A percentile compares a stretch with the other conserved stretches of the same genome.
Conservation (phyloP, 1,139 yeast genomes). For the Diutina ranongensis region DNA sequence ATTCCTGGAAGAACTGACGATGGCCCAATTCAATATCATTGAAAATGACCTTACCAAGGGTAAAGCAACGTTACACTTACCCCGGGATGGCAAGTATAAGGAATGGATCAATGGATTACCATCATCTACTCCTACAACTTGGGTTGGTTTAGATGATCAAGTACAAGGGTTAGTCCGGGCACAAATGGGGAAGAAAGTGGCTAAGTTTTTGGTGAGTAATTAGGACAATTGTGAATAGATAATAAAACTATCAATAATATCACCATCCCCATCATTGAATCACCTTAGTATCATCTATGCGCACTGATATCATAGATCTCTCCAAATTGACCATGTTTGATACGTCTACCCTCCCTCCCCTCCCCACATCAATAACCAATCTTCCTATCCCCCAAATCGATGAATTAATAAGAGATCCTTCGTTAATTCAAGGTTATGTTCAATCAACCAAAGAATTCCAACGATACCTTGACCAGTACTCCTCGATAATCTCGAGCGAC, state of each 20-base stretch:
- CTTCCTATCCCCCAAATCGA: background rate
- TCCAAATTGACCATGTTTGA: too few relatives aligned
- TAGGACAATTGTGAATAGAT: background rate
- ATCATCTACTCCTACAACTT: background rate
- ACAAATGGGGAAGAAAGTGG: background rate
- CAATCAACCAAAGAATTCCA: background rate
- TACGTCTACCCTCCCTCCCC: background rate
- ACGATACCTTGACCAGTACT: background rate
- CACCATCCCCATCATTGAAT: too few relatives aligned
- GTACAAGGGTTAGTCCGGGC: background rate
- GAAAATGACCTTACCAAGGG: background rate
- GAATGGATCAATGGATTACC: background rate
- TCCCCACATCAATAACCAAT: background rate
- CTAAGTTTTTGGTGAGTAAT: background rate
- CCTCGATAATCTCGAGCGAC: background rate
- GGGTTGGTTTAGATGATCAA: background rate
- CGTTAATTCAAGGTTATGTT: background rate
- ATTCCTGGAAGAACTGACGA: background rate
- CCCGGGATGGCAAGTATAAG: background rate
- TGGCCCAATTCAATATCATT: background rate
- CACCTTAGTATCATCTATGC: too few relatives aligned
- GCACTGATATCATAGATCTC: too few relatives aligned
- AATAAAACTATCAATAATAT: too few relatives aligned
- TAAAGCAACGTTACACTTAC: background rate
- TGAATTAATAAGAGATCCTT: background rate